These are phyloP conservation scores for Diaporthe caulivora DNA, from an alignment of 2,329 filamentous ascomycete genomes.

Conservation along the genomic window DNA sequence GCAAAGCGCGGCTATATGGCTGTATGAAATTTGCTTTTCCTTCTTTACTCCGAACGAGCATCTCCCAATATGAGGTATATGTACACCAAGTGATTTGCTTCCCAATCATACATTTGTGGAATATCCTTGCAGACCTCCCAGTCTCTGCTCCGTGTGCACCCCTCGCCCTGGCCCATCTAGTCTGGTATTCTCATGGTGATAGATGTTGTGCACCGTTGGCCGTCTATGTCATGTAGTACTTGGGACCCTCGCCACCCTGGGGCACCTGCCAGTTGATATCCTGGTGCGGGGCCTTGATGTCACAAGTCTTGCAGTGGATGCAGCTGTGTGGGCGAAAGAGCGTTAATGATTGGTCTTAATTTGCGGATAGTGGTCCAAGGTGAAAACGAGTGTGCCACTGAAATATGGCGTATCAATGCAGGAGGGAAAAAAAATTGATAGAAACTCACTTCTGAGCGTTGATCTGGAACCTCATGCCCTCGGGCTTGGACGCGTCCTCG, in stretches of 20 bases:
- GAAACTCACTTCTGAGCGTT: constrained; percentile 92
- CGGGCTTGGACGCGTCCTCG: constrained; percentile 87
- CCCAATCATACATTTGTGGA: neutral
- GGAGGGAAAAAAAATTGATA: too few species aligned
- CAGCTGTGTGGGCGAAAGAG: constrained; percentile 71
- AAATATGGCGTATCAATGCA: too few species aligned
- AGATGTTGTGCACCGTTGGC: neutral
- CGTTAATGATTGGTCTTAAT: constrained; percentile 41
- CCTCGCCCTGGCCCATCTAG: neutral
- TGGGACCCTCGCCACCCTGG: constrained; percentile 85
- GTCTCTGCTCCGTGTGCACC: neutral
- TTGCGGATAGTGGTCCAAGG: neutral
- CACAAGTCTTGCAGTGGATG: constrained; percentile 99
- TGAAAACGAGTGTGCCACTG: neutral
- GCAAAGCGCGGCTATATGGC: neutral
- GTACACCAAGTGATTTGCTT: neutral
- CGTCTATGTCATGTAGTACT: constrained; percentile 75
- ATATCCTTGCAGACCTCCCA: neutral
- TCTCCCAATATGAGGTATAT: neutral
- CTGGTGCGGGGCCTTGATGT: constrained; percentile 97
- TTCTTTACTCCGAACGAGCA: neutral
- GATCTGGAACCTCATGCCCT: constrained; percentile 96
- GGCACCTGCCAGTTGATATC: constrained; percentile 98
- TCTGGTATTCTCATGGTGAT: neutral
- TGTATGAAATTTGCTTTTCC: neutral